Base-by-base conservation (phyloP, 768 basidiomycete species). In the Suillus subaureus region DNA sequence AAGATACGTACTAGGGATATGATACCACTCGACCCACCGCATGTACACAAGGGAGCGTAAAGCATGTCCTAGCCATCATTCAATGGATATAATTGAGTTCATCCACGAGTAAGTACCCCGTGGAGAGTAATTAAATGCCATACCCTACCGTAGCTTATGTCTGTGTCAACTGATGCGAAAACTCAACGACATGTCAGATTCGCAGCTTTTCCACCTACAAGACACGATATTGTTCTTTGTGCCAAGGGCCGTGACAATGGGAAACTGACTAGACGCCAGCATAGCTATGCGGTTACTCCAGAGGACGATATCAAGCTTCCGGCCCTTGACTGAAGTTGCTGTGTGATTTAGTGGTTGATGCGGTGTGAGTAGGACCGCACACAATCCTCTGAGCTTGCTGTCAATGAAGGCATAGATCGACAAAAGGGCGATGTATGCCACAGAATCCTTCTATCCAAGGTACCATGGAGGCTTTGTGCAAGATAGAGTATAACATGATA, bases 21-120 rank as follows among this genome's bases (percentile, higher is more conserved):
- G 13, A 40, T 40, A 40, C 7, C 0, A 2, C 23, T 62, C 67
- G 69, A 16, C 71, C 65, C 45, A 77, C 74, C 2, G 70, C 80
- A 68, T 88, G 87, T 16, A 86, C 74, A 81, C 83, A 85, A 6
- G 81, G 70, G 8, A 87, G 65, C 42, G 86, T 71, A 26, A 81
- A 79, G 28, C 83, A 70, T 8, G 79, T 76, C 16, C 87, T 79
- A 3, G 84, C 81, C 2, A 75, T 71, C 66, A 83, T 78, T 7
- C 85, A 80, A 69, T 88, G 87, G 3, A 79, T 28, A 40, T 76
- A 72, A 61, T 80, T 79, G 23, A 80, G 67, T 79, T 80, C 6
- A 12, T 15, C 31, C 15, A 45, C 2, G 2, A 76, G 60, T 40
- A n/a, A 21, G 47, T 45, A 0, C 23, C 13, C 18, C 12, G 11